phyloP scores from a whole-genome alignment of 768 basidiomycete species.

The Auriscalpium vulgare region DNA sequence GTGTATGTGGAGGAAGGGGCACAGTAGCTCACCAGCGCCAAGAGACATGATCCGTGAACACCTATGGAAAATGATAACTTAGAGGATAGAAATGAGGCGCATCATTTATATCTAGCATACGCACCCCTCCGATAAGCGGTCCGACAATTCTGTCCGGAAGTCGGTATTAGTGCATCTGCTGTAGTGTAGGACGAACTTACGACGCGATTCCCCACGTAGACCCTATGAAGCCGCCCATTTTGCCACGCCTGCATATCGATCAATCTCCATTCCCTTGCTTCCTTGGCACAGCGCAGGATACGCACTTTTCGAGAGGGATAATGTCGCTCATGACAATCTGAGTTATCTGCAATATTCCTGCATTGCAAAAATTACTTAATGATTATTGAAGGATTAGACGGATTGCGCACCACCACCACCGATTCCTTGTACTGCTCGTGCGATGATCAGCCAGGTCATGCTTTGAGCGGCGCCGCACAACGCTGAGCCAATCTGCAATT shows the following conservation, averaged over 20 bases:
- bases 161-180: background rate
- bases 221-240: constrained; percentile 30
- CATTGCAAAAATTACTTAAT: background rate
- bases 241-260: constrained; percentile 25
- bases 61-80: constrained; percentile 13
- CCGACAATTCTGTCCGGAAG: constrained; percentile 28
- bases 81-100: background rate
- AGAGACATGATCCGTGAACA: constrained; percentile 26
- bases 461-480: constrained; percentile 37
- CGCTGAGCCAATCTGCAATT: constrained; percentile 26
- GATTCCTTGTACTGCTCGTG: constrained; percentile 35
- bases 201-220: constrained; percentile 34
- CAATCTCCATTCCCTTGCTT: background rate
- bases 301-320: constrained; percentile 26
- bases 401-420: constrained; percentile 27
- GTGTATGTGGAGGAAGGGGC: background rate
- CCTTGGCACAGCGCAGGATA: background rate
- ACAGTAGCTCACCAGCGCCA: constrained; percentile 31
- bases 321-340: constrained; percentile 36
- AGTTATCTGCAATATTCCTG: constrained; percentile 25
- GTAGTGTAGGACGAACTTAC: constrained; percentile 12
- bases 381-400: no score
- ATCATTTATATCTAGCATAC: background rate
- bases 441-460: constrained; percentile 34
- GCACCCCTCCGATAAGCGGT: constrained; percentile 33